Evolutionary conservation across 306 rosid species (phyloP).

Genomic region (Myrica gale): DNA sequence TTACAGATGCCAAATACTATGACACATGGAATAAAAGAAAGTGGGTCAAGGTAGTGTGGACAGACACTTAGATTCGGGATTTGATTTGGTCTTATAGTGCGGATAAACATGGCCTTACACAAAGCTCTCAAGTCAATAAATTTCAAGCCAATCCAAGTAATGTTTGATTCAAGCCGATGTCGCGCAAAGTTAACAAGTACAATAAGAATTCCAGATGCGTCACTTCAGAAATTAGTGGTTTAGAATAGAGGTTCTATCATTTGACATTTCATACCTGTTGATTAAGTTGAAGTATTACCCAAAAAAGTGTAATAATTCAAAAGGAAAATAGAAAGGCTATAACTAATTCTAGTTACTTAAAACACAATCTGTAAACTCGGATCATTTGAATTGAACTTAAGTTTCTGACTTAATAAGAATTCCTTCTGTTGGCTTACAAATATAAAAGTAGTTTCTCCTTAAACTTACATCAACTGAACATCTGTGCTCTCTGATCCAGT

Average conservation of each 20-base stretch:
- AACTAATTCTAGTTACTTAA: slow-evolving; percentile 6
- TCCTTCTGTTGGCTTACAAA: slow-evolving; percentile 10
- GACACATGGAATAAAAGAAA: background rate
- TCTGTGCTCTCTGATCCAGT: slow-evolving; percentile 38
- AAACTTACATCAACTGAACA: slow-evolving; percentile 54
- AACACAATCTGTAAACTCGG: background rate
- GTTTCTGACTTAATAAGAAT: background rate
- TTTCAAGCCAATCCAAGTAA: background rate
- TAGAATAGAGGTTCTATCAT: too few relatives aligned
- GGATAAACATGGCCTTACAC: background rate
- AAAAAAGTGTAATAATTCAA: background rate
- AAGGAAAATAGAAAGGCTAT: background rate
- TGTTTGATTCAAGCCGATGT: background rate
- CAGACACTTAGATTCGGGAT: background rate
- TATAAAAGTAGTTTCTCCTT: slow-evolving; percentile 8
- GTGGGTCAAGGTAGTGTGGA: background rate
- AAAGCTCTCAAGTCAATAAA: background rate
- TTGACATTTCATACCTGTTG: too few relatives aligned
- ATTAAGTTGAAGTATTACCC: too few relatives aligned
- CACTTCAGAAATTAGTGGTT: too few relatives aligned
- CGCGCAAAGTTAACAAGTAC: background rate
- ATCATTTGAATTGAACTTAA: background rate
- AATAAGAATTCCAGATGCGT: background rate
- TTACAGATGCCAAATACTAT: background rate
- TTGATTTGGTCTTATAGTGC: background rate